Conservation (phyloP, 306 rosid genomes). For the Medicago truncatula region DNA sequence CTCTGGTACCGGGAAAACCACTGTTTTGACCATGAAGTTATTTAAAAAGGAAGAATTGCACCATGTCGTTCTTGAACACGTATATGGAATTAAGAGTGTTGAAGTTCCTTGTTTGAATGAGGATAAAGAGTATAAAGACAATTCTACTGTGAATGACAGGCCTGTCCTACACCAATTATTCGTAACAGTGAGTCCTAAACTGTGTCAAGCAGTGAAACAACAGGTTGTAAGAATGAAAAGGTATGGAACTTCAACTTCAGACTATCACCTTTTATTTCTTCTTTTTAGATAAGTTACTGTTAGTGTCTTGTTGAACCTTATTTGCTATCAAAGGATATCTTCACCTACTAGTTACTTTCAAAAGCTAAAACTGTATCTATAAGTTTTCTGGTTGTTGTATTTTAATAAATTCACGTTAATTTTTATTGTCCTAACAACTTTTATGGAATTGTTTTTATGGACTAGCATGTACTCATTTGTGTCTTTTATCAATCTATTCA, state of each 20-base stretch:
- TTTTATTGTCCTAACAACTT: too few species aligned
- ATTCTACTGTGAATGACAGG: conserved; percentile 27
- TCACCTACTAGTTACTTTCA: too few species aligned
- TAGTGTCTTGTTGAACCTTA: too few species aligned
- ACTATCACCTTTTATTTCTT: too few species aligned
- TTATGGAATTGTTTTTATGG: too few species aligned
- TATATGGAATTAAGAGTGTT: conserved; percentile 19
- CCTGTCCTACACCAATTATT: conserved; percentile 64
- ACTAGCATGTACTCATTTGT: too few species aligned
- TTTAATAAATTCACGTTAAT: too few species aligned
- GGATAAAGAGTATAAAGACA: conserved; percentile 19
- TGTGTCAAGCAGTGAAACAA: not conserved
- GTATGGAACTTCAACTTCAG: too few species aligned
- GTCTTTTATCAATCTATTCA: too few species aligned
- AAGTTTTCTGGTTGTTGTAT: too few species aligned
- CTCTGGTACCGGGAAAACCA: conserved; percentile 90
- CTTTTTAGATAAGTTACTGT: too few species aligned
- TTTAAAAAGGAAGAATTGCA: conserved; percentile 57
- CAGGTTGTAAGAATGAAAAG: not conserved
- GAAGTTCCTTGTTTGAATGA: conserved; percentile 35
- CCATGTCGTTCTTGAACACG: conserved; percentile 47
- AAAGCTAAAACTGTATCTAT: not conserved
- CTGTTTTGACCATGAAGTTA: conserved; percentile 77
- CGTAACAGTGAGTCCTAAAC: conserved; percentile 55
- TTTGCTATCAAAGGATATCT: too few species aligned